Evolutionary conservation across 2,329 filamentous ascomycete genomes (phyloP).

Genomic region (Monilinia laxa): DNA sequence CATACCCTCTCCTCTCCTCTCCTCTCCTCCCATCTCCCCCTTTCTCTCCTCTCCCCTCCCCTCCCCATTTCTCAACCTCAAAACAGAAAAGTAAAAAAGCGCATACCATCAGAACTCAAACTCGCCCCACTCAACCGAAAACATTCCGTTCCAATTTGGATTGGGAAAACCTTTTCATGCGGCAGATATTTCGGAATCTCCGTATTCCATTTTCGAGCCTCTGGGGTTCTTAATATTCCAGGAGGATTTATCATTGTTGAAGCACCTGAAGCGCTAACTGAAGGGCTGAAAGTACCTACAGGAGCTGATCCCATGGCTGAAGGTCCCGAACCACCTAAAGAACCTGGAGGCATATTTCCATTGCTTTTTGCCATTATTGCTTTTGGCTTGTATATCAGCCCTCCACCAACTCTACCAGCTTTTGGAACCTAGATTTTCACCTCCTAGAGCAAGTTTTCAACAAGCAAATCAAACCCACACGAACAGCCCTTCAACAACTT

Average conservation of each 20-base stretch:
- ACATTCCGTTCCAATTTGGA: conserved; percentile 68
- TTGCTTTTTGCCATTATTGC: too few species aligned
- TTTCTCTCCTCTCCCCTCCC: not conserved
- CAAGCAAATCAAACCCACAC: too few species aligned
- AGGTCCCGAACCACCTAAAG: too few species aligned
- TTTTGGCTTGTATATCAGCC: too few species aligned
- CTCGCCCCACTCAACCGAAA: conserved; percentile 69
- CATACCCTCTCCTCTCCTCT: not conserved
- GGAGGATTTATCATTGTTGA: conserved; percentile 25
- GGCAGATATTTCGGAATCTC: conserved; percentile 42
- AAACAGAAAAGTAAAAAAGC: not conserved
- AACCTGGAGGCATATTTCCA: too few species aligned
- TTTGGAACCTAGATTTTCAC: too few species aligned
- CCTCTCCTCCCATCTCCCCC: not conserved
- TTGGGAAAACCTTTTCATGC: conserved; percentile 57
- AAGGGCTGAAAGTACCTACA: too few species aligned
- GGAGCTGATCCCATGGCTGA: too few species aligned
- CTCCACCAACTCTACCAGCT: too few species aligned
- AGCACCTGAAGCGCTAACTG: not conserved
- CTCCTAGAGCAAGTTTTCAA: too few species aligned
- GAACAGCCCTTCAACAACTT: too few species aligned
- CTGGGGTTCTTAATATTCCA: conserved; percentile 30
- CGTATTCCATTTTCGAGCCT: conserved; percentile 33
- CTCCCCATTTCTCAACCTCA: not conserved
- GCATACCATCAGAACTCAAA: conserved; percentile 69